Conservation (phyloP, 306 rosid genomes). For the Rosa multiflora region DNA sequence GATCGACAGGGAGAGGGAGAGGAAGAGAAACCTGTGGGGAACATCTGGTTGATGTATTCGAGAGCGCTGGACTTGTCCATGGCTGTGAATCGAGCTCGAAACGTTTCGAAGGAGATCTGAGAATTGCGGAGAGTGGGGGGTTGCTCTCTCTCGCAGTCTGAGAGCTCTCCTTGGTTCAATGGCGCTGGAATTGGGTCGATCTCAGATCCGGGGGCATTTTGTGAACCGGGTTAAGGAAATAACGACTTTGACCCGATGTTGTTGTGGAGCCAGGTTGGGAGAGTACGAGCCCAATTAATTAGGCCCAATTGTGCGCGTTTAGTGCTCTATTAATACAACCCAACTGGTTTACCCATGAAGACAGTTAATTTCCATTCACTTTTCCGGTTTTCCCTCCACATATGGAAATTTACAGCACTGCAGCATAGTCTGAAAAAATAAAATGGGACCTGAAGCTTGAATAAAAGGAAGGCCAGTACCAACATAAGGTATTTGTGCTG, state of each 20-base stretch:
- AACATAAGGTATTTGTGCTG: too few species aligned
- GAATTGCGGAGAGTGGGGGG: background rate
- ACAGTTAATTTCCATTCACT: too few species aligned
- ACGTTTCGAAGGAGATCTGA: background rate
- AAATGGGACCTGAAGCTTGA: too few species aligned
- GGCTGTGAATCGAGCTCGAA: constrained; percentile 2
- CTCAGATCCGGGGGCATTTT: constrained; percentile 8
- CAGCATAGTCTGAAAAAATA: too few species aligned
- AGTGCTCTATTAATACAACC: too few species aligned
- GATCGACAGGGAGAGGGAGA: background rate
- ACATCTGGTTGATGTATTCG: constrained; percentile 97
- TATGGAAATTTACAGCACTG: too few species aligned
- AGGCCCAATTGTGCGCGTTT: background rate
- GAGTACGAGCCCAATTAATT: background rate
- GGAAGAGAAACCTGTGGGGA: constrained; percentile 72
- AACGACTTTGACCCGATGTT: constrained; percentile 10
- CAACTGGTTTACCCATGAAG: too few species aligned
- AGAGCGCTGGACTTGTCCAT: constrained; percentile 97
- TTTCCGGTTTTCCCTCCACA: too few species aligned
- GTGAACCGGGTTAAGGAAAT: background rate
- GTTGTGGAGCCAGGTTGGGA: background rate
- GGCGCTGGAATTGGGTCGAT: constrained; percentile 15
- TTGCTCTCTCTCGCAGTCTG: background rate
- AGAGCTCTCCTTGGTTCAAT: constrained; percentile 1
- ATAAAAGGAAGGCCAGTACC: too few species aligned